These are phyloP conservation scores for Lycium ferocissimum DNA, from an alignment of 257 asterid species.

Conservation along the genomic window DNA sequence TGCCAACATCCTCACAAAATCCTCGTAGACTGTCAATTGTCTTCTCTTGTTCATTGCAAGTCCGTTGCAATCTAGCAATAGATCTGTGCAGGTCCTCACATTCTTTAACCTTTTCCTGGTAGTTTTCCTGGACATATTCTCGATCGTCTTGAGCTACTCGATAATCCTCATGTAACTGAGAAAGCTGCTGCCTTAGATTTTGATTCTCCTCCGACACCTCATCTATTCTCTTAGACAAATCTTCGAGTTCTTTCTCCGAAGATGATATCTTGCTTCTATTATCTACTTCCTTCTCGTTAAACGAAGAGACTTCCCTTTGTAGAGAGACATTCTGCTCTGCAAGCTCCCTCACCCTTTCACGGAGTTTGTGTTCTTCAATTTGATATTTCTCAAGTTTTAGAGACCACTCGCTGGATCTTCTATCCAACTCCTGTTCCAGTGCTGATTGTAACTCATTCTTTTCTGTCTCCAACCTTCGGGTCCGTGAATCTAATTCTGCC, in stretches of 20 bases:
- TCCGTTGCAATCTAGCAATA: conserved; percentile 76
- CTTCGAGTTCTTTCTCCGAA: conserved; percentile 69
- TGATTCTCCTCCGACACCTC: conserved; percentile 62
- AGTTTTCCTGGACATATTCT: conserved; percentile 68
- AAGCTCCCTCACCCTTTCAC: conserved; percentile 91
- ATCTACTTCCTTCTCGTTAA: conserved; percentile 67
- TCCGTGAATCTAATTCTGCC: conserved; percentile 57
- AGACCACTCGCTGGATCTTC: conserved; percentile 94
- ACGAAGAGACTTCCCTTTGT: conserved; percentile 84
- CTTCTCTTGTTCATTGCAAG: conserved; percentile 88
- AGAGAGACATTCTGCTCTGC: conserved; percentile 97
- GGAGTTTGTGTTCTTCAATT: conserved; percentile 89
- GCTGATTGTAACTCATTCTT: conserved; percentile 78
- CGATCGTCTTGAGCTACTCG: conserved; percentile 74
- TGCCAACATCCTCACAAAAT: conserved; percentile 78
- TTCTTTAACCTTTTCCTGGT: conserved; percentile 74
- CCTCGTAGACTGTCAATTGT: conserved; percentile 84
- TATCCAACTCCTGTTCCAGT: conserved; percentile 87
- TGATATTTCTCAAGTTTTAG: conserved; percentile 83
- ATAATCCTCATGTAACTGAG: conserved; percentile 65
- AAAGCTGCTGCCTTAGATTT: conserved; percentile 57
- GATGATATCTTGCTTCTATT: conserved; percentile 49
- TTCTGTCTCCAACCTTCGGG: conserved; percentile 76
- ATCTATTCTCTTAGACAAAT: conserved; percentile 56
- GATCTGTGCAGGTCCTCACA: conserved; percentile 88